Percentiles rank a stretch among this genome's conserved stretches.
Evolutionary conservation across 345 rosid genomes (phyloP).

Genomic region (Populus davidiana): DNA sequence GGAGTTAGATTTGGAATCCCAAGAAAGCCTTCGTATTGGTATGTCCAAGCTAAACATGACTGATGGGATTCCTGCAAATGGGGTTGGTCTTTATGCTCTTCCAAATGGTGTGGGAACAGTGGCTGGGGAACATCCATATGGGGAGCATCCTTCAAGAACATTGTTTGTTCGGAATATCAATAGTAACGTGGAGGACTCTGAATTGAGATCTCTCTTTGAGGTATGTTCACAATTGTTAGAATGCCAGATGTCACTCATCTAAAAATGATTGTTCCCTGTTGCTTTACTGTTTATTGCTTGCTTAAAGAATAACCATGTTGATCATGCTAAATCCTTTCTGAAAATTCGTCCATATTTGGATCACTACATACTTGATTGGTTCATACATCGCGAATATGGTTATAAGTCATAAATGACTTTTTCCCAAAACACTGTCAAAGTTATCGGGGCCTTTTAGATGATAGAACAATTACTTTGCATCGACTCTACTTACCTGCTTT

Average conservation of each 20-base stretch:
- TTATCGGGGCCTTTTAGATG: neutral
- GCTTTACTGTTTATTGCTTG: neutral
- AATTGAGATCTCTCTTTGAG: constrained; percentile 83
- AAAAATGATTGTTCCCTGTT: neutral
- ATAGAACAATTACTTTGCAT: neutral
- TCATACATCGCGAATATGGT: neutral
- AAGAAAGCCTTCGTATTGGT: constrained; percentile 44
- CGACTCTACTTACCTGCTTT: neutral
- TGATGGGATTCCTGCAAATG: constrained; percentile 49
- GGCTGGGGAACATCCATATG: constrained; percentile 89
- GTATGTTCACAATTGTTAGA: constrained; percentile 29
- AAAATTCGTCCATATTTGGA: neutral
- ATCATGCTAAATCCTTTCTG: neutral
- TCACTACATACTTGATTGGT: neutral
- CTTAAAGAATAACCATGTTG: neutral
- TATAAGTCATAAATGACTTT: neutral
- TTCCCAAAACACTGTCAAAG: neutral
- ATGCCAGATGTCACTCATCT: neutral
- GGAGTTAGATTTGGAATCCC: constrained; percentile 71
- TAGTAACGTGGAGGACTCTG: constrained; percentile 89
- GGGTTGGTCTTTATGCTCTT: constrained; percentile 42
- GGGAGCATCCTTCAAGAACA: constrained; percentile 97
- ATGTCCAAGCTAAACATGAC: constrained; percentile 51
- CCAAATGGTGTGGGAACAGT: constrained; percentile 65
- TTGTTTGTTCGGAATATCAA: constrained; percentile 90